Percentiles rank a stretch among this genome's conserved stretches.
Evolutionary conservation across 805 yeast genomes (phyloP).

Genomic region (Wilhelminamyces savonicus): DNA sequence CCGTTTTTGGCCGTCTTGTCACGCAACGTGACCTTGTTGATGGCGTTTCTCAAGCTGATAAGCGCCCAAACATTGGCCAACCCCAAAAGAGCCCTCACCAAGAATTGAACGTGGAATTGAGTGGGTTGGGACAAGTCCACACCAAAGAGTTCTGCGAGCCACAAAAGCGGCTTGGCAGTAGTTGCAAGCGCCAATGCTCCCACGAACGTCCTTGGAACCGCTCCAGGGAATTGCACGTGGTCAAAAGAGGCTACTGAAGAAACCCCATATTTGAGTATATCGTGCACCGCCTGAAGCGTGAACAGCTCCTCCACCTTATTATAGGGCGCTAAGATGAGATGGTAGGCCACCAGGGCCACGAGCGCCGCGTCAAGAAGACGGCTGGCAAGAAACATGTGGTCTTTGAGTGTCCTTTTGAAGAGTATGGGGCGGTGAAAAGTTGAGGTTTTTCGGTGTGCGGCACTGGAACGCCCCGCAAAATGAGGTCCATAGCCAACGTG

Average conservation of each 20-base stretch:
- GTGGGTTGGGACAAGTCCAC: slow-evolving; percentile 5
- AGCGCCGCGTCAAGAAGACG: slow-evolving; percentile 20
- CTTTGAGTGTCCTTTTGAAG: no score
- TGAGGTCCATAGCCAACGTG: no score
- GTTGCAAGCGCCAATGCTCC: slow-evolving; percentile 57
- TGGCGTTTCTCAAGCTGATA: slow-evolving; percentile 40
- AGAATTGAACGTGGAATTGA: slow-evolving; percentile 45
- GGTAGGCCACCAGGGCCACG: slow-evolving; percentile 40
- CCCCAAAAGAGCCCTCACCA: slow-evolving; percentile 59
- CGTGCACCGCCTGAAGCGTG: slow-evolving; percentile 84
- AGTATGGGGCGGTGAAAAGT: no score
- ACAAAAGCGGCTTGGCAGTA: slow-evolving; percentile 32
- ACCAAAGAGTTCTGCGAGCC: slow-evolving; percentile 12
- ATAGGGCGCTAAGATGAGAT: slow-evolving; percentile 61
- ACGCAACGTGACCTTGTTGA: slow-evolving; percentile 15
- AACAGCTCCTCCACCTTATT: slow-evolving; percentile 95
- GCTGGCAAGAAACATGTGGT: slow-evolving; percentile 12
- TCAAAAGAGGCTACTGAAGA: slow-evolving; percentile 47
- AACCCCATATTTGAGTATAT: slow-evolving; percentile 60
- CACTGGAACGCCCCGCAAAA: no score
- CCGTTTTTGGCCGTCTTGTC: slow-evolving; percentile 10
- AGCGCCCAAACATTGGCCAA: slow-evolving; percentile 51
- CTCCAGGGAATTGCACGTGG: slow-evolving; percentile 79
- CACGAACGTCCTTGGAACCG: slow-evolving; percentile 77
- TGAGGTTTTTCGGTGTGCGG: no score